Percentiles rank a stretch among this genome's conserved stretches.
phyloP scores from a whole-genome alignment of 805 yeast species.

The Myxozyma monticola region DNA sequence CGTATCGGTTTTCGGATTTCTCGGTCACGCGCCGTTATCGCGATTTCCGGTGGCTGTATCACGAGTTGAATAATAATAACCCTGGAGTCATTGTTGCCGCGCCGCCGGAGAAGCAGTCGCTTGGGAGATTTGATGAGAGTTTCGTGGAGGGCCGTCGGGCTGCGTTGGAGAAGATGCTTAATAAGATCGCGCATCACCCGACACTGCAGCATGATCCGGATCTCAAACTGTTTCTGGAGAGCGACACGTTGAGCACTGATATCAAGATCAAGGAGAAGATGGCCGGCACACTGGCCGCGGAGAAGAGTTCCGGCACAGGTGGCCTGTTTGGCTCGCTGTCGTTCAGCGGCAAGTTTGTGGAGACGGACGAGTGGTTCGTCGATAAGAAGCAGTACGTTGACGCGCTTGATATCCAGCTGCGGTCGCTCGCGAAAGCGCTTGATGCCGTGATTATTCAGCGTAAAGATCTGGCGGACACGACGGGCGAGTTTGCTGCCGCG shows the following conservation, averaged over 20 bases:
- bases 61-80: conserved; percentile 79
- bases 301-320: conserved; percentile 43
- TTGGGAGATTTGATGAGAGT: conserved; percentile 87
- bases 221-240: conserved; percentile 72
- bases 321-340: conserved; percentile 50
- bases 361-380: conserved; percentile 75
- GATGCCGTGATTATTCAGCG: conserved; percentile 76
- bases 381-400: conserved; percentile 70
- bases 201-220: conserved; percentile 69
- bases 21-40: conserved; percentile 81
- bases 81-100: conserved; percentile 94
- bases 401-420: conserved; percentile 69
- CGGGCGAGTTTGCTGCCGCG: conserved; percentile 64
- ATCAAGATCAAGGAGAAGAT: conserved; percentile 66
- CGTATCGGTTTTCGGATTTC: conserved; percentile 45
- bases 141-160: conserved; percentile 84
- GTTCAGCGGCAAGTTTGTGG: conserved; percentile 61
- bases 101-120: conserved; percentile 91
- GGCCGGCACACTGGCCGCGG: conserved; percentile 29
- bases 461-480: conserved; percentile 64
- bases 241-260: conserved; percentile 66
- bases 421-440: conserved; percentile 64
- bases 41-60: conserved; percentile 93
- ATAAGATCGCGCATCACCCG: conserved; percentile 60
- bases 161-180: conserved; percentile 83